Base-by-base conservation (phyloP, 306 rosid species). In the Fagus crenata region DNA sequence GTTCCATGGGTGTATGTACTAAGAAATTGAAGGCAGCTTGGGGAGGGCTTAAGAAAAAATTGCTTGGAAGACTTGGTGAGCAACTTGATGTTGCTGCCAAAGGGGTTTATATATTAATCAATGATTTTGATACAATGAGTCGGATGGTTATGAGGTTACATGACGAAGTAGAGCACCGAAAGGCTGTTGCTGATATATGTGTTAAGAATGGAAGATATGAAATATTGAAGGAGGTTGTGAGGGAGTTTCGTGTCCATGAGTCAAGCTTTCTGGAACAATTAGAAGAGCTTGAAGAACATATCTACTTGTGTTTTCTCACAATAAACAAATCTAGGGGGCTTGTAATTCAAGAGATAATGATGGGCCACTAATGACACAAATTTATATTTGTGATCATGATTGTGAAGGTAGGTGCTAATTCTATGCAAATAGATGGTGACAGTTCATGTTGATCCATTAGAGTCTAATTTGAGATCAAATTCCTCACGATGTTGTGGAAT, bases 271-370 rank as follows among this genome's bases (percentile, higher is more conserved):
- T 87, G 84, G 92, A 86, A 71, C 89, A 84, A 75, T 72, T 91
- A 54, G 78, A 87, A 74, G 99, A 95, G 88, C 97, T 95, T 69
- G 93, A 95, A 78, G 89, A 80, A 49, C 93, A 92, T 71, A 77
- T 95, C 46, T 91, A 92, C 85, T 80, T 95, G 78, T 92, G 93
- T 76, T 88, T 88, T 80, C 93, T 90, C 63, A 95, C 90, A 1
- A 84, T 89, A 36, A 95, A 95, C 69, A 82, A 89, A 72, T 90
- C 96, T 3, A 90, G 99, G 81, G 87, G 88, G 36, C 88, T 85
- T 15, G 86, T 95, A 15, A 9, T 92, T 73, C 79, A 88, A 73
- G 76, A 88, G 83, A 85, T 92, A 69, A 68, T 75, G 69, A 76
- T 61, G 5, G 82, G 41, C 8, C 59, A 56, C 37, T 17, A 46